These are phyloP conservation scores for Nigrospora osmanthi DNA, from an alignment of 2,329 filamentous ascomycete genomes.

Conservation along the genomic window DNA sequence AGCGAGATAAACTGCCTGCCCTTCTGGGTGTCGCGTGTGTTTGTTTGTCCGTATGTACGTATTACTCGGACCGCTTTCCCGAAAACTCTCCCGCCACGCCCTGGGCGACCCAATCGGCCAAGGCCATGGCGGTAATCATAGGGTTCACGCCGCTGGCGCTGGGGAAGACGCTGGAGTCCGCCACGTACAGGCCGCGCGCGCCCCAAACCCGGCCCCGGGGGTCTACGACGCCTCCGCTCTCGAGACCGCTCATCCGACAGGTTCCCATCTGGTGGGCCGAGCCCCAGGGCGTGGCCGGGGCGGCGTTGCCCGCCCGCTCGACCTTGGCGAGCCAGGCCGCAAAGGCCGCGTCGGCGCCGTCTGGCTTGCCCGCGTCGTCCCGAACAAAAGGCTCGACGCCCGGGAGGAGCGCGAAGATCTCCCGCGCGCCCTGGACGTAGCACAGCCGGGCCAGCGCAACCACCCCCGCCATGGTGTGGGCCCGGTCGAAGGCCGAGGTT, in stretches of 20 bases:
- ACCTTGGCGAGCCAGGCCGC: conserved; percentile 50
- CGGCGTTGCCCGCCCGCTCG: conserved; percentile 37
- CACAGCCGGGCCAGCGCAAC: conserved; percentile 67
- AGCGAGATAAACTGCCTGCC: too few species aligned
- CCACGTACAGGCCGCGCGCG: conserved; percentile 56
- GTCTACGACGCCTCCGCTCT: conserved; percentile 49
- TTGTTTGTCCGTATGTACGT: background rate
- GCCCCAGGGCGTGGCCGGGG: conserved; percentile 45
- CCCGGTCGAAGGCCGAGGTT: conserved; percentile 62
- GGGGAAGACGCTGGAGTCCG: conserved; percentile 70
- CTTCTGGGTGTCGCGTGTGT: too few species aligned
- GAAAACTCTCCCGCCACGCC: conserved; percentile 42
- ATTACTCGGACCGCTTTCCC: background rate
- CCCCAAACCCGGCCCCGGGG: conserved; percentile 57
- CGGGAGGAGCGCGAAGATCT: conserved; percentile 62
- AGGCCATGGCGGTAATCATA: conserved; percentile 71
- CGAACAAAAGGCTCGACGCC: conserved; percentile 56
- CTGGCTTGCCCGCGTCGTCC: conserved; percentile 9
- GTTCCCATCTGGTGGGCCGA: conserved; percentile 81
- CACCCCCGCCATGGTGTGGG: conserved; percentile 63
- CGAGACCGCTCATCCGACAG: conserved; percentile 58
- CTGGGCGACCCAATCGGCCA: conserved; percentile 57
- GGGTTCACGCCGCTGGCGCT: conserved; percentile 74
- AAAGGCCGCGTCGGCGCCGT: conserved; percentile 50
- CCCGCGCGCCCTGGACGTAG: conserved; percentile 70